Conservation (phyloP, 2,329 filamentous ascomycete genomes). For the Chrysoporthe cubensis region DNA sequence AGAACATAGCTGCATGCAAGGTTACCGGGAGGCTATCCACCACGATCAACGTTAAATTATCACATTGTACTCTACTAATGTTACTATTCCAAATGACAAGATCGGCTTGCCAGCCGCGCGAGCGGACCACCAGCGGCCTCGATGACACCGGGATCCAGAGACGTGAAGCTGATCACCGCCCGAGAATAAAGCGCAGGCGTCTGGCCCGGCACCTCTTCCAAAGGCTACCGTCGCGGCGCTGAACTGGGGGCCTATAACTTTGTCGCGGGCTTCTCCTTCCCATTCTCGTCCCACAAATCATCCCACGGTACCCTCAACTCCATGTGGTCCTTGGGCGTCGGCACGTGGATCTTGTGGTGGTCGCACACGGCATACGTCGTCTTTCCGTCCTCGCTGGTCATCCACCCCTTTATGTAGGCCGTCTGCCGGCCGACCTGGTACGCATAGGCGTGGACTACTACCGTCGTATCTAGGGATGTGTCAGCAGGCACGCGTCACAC, state of each 20-base stretch:
- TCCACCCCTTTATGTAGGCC: conserved; percentile 54
- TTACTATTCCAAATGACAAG: not conserved
- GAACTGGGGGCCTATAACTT: conserved; percentile 22
- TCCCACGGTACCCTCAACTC: conserved; percentile 47
- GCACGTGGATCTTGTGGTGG: conserved; percentile 55
- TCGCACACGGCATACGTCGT: conserved; percentile 53
- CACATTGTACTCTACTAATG: conserved; percentile 1
- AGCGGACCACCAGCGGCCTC: not conserved
- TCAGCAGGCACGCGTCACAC: not conserved
- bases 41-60: not conserved
- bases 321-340: conserved; percentile 44
- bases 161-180: not conserved
- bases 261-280: conserved; percentile 22
- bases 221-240: too few relatives aligned
- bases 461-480: conserved; percentile 37
- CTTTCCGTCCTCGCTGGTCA: conserved; percentile 53
- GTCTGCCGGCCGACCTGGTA: conserved; percentile 53
- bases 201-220: too few relatives aligned
- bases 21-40: not conserved
- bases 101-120: not conserved
- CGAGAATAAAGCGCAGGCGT: not conserved
- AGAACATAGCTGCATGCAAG: not conserved
- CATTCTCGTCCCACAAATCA: conserved; percentile 42
- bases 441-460: conserved; percentile 48
- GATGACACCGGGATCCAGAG: not conserved